Conservation (phyloP, 2,329 filamentous ascomycete genomes). For the Epichloe sp. region DNA sequence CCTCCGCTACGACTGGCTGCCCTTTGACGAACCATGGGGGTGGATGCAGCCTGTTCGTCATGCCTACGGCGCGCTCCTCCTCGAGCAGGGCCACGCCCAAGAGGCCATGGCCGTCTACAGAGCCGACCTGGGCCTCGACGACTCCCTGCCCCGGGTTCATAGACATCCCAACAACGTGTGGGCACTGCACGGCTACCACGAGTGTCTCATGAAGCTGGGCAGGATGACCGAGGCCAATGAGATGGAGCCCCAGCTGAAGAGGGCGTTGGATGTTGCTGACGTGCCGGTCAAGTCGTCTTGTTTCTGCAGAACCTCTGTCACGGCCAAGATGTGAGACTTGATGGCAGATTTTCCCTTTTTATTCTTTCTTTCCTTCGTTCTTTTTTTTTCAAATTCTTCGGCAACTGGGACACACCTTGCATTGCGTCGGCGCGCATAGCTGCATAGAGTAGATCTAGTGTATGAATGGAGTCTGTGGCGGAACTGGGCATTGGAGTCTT, state of each 20-base stretch:
- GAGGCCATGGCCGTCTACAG: slow-evolving; percentile 44
- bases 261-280: slow-evolving; percentile 44
- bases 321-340: slow-evolving; percentile 9
- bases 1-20: slow-evolving; percentile 45
- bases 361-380: neutral
- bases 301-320: slow-evolving; percentile 13
- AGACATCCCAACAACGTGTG: slow-evolving; percentile 64
- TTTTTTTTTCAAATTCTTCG: too few relatives aligned
- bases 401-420: too few relatives aligned
- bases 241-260: slow-evolving; percentile 29
- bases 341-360: neutral
- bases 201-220: slow-evolving; percentile 46
- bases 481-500: too few relatives aligned
- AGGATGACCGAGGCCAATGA: slow-evolving; percentile 24
- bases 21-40: slow-evolving; percentile 64
- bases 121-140: slow-evolving; percentile 47
- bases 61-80: slow-evolving; percentile 54
- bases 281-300: slow-evolving; percentile 33
- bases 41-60: slow-evolving; percentile 69
- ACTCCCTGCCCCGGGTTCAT: slow-evolving; percentile 47
- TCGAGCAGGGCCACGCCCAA: slow-evolving; percentile 49
- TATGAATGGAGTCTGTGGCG: too few relatives aligned
- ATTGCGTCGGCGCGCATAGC: too few relatives aligned
- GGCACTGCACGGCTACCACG: slow-evolving; percentile 60
- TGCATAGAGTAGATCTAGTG: too few relatives aligned